Evolutionary conservation across 2,329 filamentous ascomycete species (phyloP), one percentile per base, ranked within the genome.

Genomic region (Trichoderma pleuroti): DNA sequence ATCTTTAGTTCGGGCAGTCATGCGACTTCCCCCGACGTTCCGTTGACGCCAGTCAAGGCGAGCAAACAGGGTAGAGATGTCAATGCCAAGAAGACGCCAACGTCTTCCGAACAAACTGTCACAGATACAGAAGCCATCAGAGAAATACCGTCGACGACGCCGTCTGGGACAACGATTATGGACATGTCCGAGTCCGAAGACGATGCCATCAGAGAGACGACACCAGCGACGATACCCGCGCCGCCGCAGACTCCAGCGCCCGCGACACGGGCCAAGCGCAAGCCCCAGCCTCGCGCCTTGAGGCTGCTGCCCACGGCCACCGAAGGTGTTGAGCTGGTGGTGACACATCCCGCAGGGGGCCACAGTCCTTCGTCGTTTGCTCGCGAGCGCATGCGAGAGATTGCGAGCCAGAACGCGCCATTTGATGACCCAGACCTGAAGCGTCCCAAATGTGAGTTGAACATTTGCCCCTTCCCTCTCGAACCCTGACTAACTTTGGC

Each of bases 301-400:
- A 77, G 75, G 39, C 72, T 80, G n/a, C 74, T 82, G 36, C 80
- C 80, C 1, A 82, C 81, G 18, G 80, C 82, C 39, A 80, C 79
- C 36, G 81, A 82, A 68, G 74, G 79, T 57, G 71, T 75, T 7
- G 80, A 81, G 62, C 71, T 78, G 42, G 76, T 72, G 16, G 76
- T 76, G 18, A 72, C 74, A 28, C 74, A 75, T 42, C 73, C 74
- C 28, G 75, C 74, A 39, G 80, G 82, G 26, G 80, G 81, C 32
- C 77, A 77, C 62, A 83, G 82, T 71, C 82, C 82, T 4, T 84
- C 82, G 5, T 83, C 82, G 9, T 82, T 84, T 75, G 81, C 82
- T 30, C 78, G 82, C 60, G 79, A 82, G 72, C 79, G 82, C 21
- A 84, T 84, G 81, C 80, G 81, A 57, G 78, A 83, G 62, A 81